These are phyloP conservation scores for Liquidambar formosana DNA, from an alignment of 164 flowering plant species.

Conservation along the genomic window DNA sequence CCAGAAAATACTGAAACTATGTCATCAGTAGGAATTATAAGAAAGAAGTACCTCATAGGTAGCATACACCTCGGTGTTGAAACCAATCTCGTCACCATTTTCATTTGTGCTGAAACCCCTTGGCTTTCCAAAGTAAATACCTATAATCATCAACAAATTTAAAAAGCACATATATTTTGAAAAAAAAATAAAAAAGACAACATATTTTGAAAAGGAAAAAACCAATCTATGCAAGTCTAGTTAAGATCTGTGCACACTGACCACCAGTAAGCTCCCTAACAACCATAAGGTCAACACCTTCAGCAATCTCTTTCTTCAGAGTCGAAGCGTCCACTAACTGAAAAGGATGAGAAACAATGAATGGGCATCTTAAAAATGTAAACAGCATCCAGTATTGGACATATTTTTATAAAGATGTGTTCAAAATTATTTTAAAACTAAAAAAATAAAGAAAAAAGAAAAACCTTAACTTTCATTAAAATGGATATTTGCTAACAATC, in stretches of 20 bases:
- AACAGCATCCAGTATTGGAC: no score
- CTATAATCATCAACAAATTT: constrained; percentile 31
- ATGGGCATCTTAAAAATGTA: neutral
- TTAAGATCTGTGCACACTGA: constrained; percentile 22
- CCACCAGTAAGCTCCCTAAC: constrained; percentile 99
- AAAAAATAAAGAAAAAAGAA: neutral
- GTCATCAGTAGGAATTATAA: no score
- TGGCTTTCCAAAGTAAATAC: constrained; percentile 97
- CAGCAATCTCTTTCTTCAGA: constrained; percentile 90
- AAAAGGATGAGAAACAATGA: constrained; percentile 10
- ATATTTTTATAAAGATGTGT: no score
- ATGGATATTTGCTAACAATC: no score
- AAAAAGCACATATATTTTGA: neutral
- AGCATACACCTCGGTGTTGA: constrained; percentile 93
- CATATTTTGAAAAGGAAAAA: neutral
- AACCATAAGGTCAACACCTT: constrained; percentile 97
- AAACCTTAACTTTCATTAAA: no score
- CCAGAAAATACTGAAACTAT: neutral
- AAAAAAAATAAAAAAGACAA: neutral
- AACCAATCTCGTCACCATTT: constrained; percentile 81
- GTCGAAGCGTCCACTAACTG: constrained; percentile 96
- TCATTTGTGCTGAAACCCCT: constrained; percentile 82
- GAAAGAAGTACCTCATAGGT: constrained; percentile 61
- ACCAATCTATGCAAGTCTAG: neutral
- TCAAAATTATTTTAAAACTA: no score